Percentiles rank a stretch among this genome's conserved stretches.
Conservation (phyloP, 768 basidiomycete genomes). For the Leccinum pellstonianum region DNA sequence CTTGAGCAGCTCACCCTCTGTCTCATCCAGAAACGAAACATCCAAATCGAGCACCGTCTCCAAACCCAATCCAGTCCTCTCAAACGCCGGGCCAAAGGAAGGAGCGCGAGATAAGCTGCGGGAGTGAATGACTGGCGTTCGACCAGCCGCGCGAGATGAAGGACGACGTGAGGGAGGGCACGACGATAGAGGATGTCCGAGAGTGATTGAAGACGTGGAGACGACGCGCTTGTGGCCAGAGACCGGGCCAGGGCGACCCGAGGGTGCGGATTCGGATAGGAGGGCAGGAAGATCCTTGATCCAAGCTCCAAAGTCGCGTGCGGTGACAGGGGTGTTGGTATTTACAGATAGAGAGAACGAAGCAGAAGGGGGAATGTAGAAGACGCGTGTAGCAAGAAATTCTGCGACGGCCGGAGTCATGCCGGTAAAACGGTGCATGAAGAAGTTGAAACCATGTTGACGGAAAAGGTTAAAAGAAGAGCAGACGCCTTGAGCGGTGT, state of each 20-base stretch:
- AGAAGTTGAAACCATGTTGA: conserved; percentile 77
- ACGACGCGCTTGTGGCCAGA: conserved; percentile 53
- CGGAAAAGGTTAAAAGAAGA: conserved; percentile 81
- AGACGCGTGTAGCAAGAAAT: conserved; percentile 80
- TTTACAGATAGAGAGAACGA: conserved; percentile 20
- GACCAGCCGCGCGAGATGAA: conserved; percentile 59
- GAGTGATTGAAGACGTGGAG: conserved; percentile 55
- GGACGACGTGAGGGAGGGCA: conserved; percentile 73
- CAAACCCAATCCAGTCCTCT: conserved; percentile 43
- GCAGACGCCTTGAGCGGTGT: conserved; percentile 80
- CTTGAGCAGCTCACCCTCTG: conserved; percentile 34
- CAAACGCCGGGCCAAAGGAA: conserved; percentile 51
- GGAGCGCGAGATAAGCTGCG: conserved; percentile 65
- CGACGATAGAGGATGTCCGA: conserved; percentile 61
- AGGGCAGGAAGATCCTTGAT: conserved; percentile 75
- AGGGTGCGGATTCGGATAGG: conserved; percentile 44
- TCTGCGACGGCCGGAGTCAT: conserved; percentile 86
- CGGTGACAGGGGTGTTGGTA: conserved; percentile 50
- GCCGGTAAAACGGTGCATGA: conserved; percentile 86
- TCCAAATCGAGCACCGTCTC: conserved; percentile 54
- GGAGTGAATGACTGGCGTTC: conserved; percentile 52
- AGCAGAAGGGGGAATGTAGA: conserved; percentile 70
- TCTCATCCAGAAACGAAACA: conserved; percentile 39
- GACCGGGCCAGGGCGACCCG: conserved; percentile 35
- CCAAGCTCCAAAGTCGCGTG: conserved; percentile 86